phyloP scores from a whole-genome alignment of 2,329 filamentous ascomycete genomes.

The Akanthomyces uredinophilus region DNA sequence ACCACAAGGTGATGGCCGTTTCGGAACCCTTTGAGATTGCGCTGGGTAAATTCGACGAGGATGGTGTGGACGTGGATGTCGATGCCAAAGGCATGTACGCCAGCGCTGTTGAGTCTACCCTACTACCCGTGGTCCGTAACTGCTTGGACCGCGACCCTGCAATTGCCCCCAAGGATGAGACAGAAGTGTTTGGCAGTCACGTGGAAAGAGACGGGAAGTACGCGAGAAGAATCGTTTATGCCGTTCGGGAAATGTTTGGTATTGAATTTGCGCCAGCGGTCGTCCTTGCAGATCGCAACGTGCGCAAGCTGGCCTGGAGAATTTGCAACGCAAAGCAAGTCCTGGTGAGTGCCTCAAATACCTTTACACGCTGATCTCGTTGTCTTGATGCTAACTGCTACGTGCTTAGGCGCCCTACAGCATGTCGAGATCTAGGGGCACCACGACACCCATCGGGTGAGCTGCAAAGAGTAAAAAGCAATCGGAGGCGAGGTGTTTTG shows the following conservation, averaged over 20 bases:
- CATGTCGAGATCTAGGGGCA: constrained; percentile 61
- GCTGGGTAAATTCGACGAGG: constrained; percentile 73
- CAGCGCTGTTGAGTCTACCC: constrained; percentile 65
- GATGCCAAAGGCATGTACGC: constrained; percentile 58
- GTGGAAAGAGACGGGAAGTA: constrained; percentile 88
- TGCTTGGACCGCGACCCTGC: constrained; percentile 90
- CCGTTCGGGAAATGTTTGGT: constrained; percentile 93
- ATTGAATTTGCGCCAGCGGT: constrained; percentile 93
- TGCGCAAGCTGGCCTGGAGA: constrained; percentile 86
- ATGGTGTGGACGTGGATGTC: constrained; percentile 64
- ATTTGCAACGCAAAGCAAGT: constrained; percentile 96
- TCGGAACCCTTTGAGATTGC: constrained; percentile 90
- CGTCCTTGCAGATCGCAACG: constrained; percentile 85
- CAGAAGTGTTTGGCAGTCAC: constrained; percentile 78
- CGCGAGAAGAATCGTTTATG: constrained; percentile 84
- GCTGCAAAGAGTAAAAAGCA: neutral
- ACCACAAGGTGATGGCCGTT: constrained; percentile 89
- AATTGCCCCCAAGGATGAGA: constrained; percentile 73
- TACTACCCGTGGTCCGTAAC: constrained; percentile 81
- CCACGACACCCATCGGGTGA: constrained; percentile 49
- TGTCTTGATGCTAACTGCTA: constrained; percentile 15
- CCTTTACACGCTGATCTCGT: too few species aligned
- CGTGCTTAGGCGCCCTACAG: constrained; percentile 61
- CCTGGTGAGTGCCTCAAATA: constrained; percentile 55
- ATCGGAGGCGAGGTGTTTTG: neutral